Conservation (phyloP, 148 eudicot genomes). For the Silene uniflora region DNA sequence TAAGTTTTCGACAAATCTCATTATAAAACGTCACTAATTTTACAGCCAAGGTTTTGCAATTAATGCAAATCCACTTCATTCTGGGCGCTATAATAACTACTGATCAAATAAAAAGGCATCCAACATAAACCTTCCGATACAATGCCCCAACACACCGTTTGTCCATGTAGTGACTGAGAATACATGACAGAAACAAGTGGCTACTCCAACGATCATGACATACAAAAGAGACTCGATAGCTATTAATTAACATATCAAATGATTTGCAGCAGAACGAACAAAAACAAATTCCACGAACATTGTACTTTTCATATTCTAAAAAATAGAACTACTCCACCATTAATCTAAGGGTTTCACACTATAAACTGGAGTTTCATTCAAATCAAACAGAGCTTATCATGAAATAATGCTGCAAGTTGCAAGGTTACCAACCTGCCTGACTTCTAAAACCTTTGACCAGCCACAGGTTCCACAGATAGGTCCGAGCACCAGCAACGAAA, state of each 20-base stretch:
- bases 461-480: slow-evolving; percentile 1
- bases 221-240: too few relatives aligned
- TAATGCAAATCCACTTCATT: too few relatives aligned
- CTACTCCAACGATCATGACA: not conserved
- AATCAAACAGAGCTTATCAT: slow-evolving; percentile 15
- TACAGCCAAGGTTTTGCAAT: too few relatives aligned
- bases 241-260: too few relatives aligned
- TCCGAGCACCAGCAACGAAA: slow-evolving; percentile 4
- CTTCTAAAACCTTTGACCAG: not conserved
- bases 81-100: too few relatives aligned
- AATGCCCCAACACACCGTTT: not conserved
- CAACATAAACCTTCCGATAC: not conserved
- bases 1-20: too few relatives aligned
- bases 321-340: not conserved
- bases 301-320: not conserved
- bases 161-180: not conserved
- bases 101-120: not conserved
- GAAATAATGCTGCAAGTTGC: slow-evolving; percentile 16
- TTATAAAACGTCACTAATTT: too few relatives aligned
- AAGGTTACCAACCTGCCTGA: slow-evolving; percentile 1
- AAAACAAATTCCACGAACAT: not conserved
- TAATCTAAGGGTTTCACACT: not conserved
- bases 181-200: not conserved
- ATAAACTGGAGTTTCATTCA: slow-evolving; percentile 15
- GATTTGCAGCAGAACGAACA: not conserved